Evolutionary conservation across 768 basidiomycete species (phyloP).

Genomic region (Wakefieldia striispora): DNA sequence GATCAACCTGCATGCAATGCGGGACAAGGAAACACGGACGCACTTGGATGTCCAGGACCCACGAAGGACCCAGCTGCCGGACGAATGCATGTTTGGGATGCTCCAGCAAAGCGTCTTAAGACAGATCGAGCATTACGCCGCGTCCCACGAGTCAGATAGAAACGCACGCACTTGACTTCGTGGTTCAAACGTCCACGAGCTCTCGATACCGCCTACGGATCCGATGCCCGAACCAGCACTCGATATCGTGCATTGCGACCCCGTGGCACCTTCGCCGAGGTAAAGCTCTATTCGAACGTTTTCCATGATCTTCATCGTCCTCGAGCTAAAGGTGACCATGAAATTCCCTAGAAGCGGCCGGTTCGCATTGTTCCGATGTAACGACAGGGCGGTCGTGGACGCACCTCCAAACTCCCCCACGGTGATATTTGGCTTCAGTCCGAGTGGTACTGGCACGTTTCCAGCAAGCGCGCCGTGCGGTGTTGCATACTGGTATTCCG

Average conservation of each 20-base stretch:
- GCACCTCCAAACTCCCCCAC: slow-evolving; percentile 33
- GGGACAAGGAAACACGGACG: slow-evolving; percentile 22
- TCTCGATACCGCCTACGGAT: slow-evolving; percentile 39
- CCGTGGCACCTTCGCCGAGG: slow-evolving; percentile 71
- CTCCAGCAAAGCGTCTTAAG: slow-evolving; percentile 77
- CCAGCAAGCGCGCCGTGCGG: slow-evolving; percentile 36
- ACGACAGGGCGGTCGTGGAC: neutral
- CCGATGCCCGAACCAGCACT: slow-evolving; percentile 52
- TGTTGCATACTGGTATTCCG: slow-evolving; percentile 74
- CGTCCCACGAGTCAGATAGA: neutral
- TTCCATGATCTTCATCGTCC: slow-evolving; percentile 66
- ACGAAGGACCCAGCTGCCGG: slow-evolving; percentile 67
- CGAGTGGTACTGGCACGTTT: slow-evolving; percentile 50
- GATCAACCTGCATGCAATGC: neutral
- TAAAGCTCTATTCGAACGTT: slow-evolving; percentile 68
- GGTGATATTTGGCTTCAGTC: slow-evolving; percentile 43
- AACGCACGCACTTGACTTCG: slow-evolving; percentile 48
- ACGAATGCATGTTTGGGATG: slow-evolving; percentile 63
- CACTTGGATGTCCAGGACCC: slow-evolving; percentile 76
- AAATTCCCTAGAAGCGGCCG: slow-evolving; percentile 47
- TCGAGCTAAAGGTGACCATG: slow-evolving; percentile 60
- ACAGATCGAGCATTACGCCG: neutral
- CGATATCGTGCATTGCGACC: slow-evolving; percentile 68
- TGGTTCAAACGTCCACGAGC: slow-evolving; percentile 82
- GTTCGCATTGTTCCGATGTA: neutral